phyloP scores from a whole-genome alignment of 2,329 filamentous ascomycete species.

The Diaporthe caulivora region DNA sequence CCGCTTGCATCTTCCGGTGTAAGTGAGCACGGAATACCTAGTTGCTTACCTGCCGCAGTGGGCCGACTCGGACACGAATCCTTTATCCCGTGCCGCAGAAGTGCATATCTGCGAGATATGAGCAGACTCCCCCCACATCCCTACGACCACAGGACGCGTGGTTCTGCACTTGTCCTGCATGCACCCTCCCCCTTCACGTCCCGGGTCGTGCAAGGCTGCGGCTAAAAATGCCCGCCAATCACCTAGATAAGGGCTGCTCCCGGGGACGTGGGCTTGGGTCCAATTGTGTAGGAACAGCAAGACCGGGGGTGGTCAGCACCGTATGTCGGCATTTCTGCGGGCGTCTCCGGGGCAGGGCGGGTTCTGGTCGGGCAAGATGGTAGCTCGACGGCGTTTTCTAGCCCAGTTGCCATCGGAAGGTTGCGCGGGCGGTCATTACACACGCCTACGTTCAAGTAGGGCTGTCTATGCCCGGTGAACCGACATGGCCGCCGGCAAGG shows the following conservation, averaged over 20 bases:
- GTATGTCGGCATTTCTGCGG: slow-evolving; percentile 8
- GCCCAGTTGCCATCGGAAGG: not conserved
- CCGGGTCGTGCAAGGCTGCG: not conserved
- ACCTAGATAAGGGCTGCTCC: not conserved
- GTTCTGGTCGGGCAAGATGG: not conserved
- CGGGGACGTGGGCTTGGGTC: slow-evolving; percentile 31
- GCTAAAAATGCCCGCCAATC: slow-evolving; percentile 1
- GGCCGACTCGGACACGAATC: not conserved
- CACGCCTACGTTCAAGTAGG: no score
- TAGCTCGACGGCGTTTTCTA: not conserved
- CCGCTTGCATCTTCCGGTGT: not conserved
- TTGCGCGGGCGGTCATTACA: not conserved
- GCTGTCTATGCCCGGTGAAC: not conserved
- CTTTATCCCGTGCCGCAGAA: not conserved
- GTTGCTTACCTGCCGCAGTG: not conserved
- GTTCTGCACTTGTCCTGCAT: not conserved
- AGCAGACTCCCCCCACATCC: not conserved
- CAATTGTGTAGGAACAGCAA: not conserved
- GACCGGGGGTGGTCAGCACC: slow-evolving; percentile 27
- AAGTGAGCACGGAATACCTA: not conserved
- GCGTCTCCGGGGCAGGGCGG: not conserved
- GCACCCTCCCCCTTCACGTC: not conserved
- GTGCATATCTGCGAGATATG: not conserved
- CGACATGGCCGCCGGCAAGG: slow-evolving; percentile 15
- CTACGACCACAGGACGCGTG: not conserved